Evolutionary conservation across 2,329 filamentous ascomycete species (phyloP), one percentile per base, ranked within the genome.

Genomic region (Cryphonectria nitschkei): DNA sequence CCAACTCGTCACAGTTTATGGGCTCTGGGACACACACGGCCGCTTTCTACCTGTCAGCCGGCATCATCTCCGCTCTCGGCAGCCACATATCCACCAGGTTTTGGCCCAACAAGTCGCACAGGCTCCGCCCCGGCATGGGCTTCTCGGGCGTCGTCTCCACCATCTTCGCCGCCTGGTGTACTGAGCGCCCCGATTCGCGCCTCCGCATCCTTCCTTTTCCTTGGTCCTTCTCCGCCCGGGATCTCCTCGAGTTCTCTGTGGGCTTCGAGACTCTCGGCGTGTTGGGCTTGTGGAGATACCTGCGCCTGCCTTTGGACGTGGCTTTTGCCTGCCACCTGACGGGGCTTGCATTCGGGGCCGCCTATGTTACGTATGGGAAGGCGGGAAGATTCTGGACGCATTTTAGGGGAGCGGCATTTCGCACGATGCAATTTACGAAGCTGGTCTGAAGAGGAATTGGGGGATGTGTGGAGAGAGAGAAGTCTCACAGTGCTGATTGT

Each of bases 111-210:
- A 70, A 67, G 4, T 54, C 58, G 14, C 64, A 72, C 22, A 74
- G 75, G 13, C 41, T 74, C 34, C 54, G 67, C 0, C 68, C 73
- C 3, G 74, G 72, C 11, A 71, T 76, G 5, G 76, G 76, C n/a
- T 76, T 76, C 43, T 76, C 75, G 32, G 76, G 76, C 1, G 76
- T 75, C 26, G 69, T 77, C 54, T 74, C 75, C 69, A 75, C 74
- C 8, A 50, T 76, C 6, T 72, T 78, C 1, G 74, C 75, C 52
- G 75, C 74, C 0, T 78, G 72, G 61, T 74, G 72, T 3, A 71
- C 70, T 69, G 58, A 74, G 5, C 73, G 72, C 41, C 75, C 76
- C 1, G 64, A 76, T 16, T 46, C 56, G 7, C 43, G 66, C 2
- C 64, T 78, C 22, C 73, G 74, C 32, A 66, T 77, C 6, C 62